Base-by-base conservation (phyloP, 2,329 filamentous ascomycete species). In the Neofusicoccum sp. region DNA sequence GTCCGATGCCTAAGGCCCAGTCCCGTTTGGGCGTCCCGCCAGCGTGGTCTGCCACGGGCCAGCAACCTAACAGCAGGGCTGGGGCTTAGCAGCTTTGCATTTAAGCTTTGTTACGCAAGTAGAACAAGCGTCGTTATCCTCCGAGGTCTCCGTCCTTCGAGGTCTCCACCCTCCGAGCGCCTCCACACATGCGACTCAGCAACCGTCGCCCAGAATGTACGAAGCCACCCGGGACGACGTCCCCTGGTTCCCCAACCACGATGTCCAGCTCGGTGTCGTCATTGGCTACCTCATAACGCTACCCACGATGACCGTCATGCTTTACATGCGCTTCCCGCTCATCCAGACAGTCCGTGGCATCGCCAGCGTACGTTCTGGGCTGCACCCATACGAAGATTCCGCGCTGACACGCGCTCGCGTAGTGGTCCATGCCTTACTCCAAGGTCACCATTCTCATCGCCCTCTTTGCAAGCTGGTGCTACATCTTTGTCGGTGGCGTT, bases 401-500 rank as follows among this genome's bases (percentile, higher is more conserved):
- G 7, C 7, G 8, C 49, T 53, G 34, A 53, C 45, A 8, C 16
- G 11, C 1, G 2, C 3, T 2, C 20, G 6, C 36, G 2, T 31
- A 53, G 49, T 53, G 49, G 49, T 40, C 1, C 12, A 16, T 53
- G 34, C 49, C 36, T 9, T 53, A 53, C 49, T 16, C 49, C 20
- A 38, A 38, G 9, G 34, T 53, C 24, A 53, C 49, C 12, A 53
- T 53, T 14, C 34, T 53, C 6, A 53, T 53, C 24, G 49, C 49
- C 7, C 49, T 53, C 6, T 16, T 28, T 7, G 49, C 49, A 16
- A 53, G 49, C 14, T 53, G 49, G 49, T 53, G 49, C 6, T 53
- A 53, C 49, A 53, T 53, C 20, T 53, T 53, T n/a, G 49, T 53
- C 7, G 49, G 49, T 14, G 49, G 49, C 6, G 12, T 53, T 6